A percentile compares a stretch with the other conserved stretches of the same genome.
These are phyloP conservation scores for Claviceps sp. DNA, from an alignment of 2,329 filamentous ascomycete genomes.

Conservation along the genomic window DNA sequence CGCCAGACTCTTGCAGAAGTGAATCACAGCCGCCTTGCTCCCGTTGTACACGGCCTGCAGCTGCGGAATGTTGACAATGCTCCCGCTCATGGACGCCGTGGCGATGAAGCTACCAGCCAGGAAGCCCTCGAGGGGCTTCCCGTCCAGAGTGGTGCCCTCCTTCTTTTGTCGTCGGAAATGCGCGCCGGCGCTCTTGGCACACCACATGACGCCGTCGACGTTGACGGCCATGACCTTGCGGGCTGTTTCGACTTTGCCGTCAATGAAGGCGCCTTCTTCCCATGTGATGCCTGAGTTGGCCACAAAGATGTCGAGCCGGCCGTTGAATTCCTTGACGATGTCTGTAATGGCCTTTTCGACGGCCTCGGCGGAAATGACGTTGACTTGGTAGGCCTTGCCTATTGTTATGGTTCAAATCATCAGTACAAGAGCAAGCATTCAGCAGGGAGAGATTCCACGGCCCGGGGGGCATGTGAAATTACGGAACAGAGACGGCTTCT, in stretches of 20 bases:
- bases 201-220: slow-evolving; percentile 67
- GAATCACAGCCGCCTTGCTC: slow-evolving; percentile 52
- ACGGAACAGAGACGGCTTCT: not conserved
- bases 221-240: slow-evolving; percentile 56
- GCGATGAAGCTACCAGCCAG: slow-evolving; percentile 59
- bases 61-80: slow-evolving; percentile 67
- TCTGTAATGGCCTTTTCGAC: slow-evolving; percentile 37
- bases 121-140: slow-evolving; percentile 47
- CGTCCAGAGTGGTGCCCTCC: slow-evolving; percentile 49
- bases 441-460: not conserved
- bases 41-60: slow-evolving; percentile 62
- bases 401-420: not conserved
- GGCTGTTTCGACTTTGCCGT: slow-evolving; percentile 51
- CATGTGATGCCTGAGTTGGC: slow-evolving; percentile 68
- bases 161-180: slow-evolving; percentile 59
- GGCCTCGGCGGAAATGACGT: slow-evolving; percentile 39
- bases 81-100: slow-evolving; percentile 66
- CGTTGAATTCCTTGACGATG: slow-evolving; percentile 54
- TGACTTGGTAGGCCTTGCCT: slow-evolving; percentile 37
- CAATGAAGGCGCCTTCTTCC: slow-evolving; percentile 54
- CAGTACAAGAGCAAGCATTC: not conserved
- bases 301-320: slow-evolving; percentile 63
- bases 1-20: slow-evolving; percentile 53
- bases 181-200: slow-evolving; percentile 53
- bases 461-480: not conserved